phyloP scores from a whole-genome alignment of 179 eudicot species.

The Nepenthes alata region DNA sequence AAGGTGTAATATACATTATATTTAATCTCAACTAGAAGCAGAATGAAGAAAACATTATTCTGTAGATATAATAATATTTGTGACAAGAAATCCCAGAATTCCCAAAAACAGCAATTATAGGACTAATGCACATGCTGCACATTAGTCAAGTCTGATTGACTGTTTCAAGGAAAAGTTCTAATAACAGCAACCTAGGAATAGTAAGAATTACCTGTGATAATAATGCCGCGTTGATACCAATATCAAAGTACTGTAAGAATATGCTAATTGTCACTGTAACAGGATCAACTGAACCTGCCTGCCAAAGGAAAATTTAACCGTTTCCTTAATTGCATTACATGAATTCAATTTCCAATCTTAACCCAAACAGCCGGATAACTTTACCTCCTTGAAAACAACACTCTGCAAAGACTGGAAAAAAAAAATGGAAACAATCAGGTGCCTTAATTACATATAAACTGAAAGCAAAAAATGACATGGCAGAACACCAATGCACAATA shows the following conservation, averaged over 20 bases:
- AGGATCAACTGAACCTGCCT: conserved; percentile 98
- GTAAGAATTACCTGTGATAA: conserved; percentile 62
- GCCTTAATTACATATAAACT: background rate
- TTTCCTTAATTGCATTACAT: too few relatives aligned
- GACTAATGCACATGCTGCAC: too few relatives aligned
- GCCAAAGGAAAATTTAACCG: conserved; percentile 11
- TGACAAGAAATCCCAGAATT: too few relatives aligned
- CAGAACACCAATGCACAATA: too few relatives aligned
- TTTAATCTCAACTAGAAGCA: too few relatives aligned
- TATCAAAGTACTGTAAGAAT: conserved; percentile 82
- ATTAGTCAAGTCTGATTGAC: too few relatives aligned
- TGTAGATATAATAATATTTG: too few relatives aligned
- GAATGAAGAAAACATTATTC: too few relatives aligned
- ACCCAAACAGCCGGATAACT: background rate
- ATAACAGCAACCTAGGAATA: conserved; percentile 6
- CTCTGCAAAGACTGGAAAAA: conserved; percentile 92
- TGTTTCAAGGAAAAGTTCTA: background rate
- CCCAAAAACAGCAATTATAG: too few relatives aligned
- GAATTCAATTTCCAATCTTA: background rate
- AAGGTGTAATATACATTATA: too few relatives aligned
- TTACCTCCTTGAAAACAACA: conserved; percentile 96
- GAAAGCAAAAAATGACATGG: background rate
- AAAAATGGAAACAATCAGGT: conserved; percentile 15
- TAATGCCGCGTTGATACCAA: conserved; percentile 69
- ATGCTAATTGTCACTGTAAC: conserved; percentile 87